Evolutionary conservation across 176 grass and related monocot species (phyloP).

Genomic region (Echinochloa phyllopogon): DNA sequence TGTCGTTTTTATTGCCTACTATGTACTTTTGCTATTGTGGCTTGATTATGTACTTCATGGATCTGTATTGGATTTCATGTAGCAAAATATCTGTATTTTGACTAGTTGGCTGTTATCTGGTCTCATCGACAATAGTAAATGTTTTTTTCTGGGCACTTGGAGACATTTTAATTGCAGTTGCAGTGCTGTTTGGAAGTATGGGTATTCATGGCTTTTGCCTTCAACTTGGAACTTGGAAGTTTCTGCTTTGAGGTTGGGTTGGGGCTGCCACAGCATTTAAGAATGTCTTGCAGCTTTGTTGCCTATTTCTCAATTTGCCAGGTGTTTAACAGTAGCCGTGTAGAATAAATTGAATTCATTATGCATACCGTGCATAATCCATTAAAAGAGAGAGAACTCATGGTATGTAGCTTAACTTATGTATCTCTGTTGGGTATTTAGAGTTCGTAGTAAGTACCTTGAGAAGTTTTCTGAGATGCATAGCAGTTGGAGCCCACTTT

Average conservation of each 20-base stretch:
- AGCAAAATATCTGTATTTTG: conserved; percentile 53
- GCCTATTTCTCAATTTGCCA: neutral
- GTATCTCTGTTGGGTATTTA: conserved; percentile 24
- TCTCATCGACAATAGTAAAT: conserved; percentile 45
- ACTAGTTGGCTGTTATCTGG: conserved; percentile 40
- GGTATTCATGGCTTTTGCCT: conserved; percentile 40
- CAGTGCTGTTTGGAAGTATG: conserved; percentile 42
- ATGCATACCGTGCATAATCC: neutral
- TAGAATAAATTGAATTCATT: conserved; percentile 2
- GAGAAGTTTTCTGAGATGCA: neutral
- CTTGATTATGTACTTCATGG: conserved; percentile 52
- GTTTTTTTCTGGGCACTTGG: conserved; percentile 41
- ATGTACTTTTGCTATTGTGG: conserved; percentile 50
- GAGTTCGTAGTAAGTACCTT: neutral
- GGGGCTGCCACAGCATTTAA: neutral
- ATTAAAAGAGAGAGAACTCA: neutral
- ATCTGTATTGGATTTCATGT: conserved; percentile 58
- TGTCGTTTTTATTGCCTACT: conserved; percentile 53
- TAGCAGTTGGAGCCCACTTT: neutral
- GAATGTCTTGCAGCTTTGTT: conserved; percentile 28
- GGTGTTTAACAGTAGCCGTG: neutral
- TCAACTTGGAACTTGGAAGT: conserved; percentile 36
- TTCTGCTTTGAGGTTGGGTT: conserved; percentile 45
- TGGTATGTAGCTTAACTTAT: neutral
- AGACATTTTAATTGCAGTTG: conserved; percentile 41